phyloP scores from a whole-genome alignment of 2,329 filamentous ascomycete species.

The Tolypocladium nubicola region DNA sequence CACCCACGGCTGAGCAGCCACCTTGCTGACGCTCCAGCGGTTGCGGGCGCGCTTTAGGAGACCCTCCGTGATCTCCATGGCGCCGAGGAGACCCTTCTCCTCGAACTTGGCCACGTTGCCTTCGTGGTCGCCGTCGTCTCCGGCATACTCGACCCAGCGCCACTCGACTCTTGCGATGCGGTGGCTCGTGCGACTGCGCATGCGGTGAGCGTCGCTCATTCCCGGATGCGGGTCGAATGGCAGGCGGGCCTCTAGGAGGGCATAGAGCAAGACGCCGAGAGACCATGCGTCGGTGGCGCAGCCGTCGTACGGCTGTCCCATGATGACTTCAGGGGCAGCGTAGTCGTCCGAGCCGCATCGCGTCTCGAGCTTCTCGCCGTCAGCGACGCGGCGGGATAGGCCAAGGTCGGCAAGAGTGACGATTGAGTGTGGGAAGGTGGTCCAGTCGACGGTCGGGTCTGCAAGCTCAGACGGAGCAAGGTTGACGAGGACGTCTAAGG shows the following conservation, averaged over 20 bases:
- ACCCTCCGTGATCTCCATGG: conserved; percentile 72
- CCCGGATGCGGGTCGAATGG: conserved; percentile 87
- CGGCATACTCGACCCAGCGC: conserved; percentile 82
- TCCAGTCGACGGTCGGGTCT: conserved; percentile 55
- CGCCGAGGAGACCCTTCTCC: conserved; percentile 58
- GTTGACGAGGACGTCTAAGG: conserved; percentile 80
- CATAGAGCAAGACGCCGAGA: conserved; percentile 84
- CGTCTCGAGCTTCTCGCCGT: conserved; percentile 82
- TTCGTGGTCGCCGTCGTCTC: conserved; percentile 81
- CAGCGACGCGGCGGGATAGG: conserved; percentile 73
- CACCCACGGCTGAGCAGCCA: conserved; percentile 69
- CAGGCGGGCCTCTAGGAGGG: conserved; percentile 81
- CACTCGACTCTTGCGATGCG: conserved; percentile 94
- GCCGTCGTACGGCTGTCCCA: conserved; percentile 91
- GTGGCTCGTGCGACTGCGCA: conserved; percentile 76
- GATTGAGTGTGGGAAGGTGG: conserved; percentile 68
- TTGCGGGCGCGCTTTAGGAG: conserved; percentile 73
- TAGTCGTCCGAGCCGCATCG: conserved; percentile 96
- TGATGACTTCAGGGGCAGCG: conserved; percentile 88
- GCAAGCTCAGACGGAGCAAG: conserved; percentile 58
- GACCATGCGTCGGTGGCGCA: conserved; percentile 92
- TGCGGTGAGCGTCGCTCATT: conserved; percentile 63
- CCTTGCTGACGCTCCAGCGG: conserved; percentile 64
- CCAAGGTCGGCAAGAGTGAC: conserved; percentile 88
- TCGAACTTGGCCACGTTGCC: conserved; percentile 48